Conservation (phyloP, 2,329 filamentous ascomycete genomes). For the Colletotrichum sp. region DNA sequence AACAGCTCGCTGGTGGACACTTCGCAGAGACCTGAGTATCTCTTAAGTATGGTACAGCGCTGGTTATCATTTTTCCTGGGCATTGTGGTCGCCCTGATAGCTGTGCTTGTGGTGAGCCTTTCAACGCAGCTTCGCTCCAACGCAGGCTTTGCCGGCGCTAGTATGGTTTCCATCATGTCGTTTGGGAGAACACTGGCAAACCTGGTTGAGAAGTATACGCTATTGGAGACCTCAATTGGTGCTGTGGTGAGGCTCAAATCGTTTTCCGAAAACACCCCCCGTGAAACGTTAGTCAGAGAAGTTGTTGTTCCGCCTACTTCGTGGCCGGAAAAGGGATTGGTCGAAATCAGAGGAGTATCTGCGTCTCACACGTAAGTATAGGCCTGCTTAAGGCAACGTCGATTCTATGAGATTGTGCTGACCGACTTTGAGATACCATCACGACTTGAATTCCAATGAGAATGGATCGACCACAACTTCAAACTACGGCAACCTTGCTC, state of each 20-base stretch:
- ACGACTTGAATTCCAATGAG: not conserved
- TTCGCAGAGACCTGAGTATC: slow-evolving; percentile 61
- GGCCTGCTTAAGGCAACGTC: not conserved
- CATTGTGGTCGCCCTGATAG: slow-evolving; percentile 51
- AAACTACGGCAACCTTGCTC: slow-evolving; percentile 16
- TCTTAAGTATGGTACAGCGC: slow-evolving; percentile 60
- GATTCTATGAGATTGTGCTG: not conserved
- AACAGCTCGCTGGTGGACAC: slow-evolving; percentile 54
- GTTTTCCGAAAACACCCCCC: slow-evolving; percentile 26
- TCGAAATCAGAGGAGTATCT: slow-evolving; percentile 29
- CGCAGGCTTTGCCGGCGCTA: slow-evolving; percentile 40
- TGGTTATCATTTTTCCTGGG: slow-evolving; percentile 59
- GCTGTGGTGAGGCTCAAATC: slow-evolving; percentile 28
- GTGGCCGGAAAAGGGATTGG: slow-evolving; percentile 37
- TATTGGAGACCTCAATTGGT: slow-evolving; percentile 30
- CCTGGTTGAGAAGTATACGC: slow-evolving; percentile 36
- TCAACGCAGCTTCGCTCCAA: slow-evolving; percentile 44
- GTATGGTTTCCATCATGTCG: slow-evolving; percentile 39
- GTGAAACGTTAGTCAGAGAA: slow-evolving; percentile 23
- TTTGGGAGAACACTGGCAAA: slow-evolving; percentile 33
- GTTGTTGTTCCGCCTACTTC: slow-evolving; percentile 11
- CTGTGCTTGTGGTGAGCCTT: slow-evolving; percentile 50
- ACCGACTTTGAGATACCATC: not conserved
- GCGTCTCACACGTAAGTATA: slow-evolving; percentile 9
- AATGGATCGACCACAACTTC: not conserved